Evolutionary conservation across 2,329 filamentous ascomycete genomes (phyloP), one percentile per base, ranked within the genome.

Genomic region (Xylariaceae sp.): DNA sequence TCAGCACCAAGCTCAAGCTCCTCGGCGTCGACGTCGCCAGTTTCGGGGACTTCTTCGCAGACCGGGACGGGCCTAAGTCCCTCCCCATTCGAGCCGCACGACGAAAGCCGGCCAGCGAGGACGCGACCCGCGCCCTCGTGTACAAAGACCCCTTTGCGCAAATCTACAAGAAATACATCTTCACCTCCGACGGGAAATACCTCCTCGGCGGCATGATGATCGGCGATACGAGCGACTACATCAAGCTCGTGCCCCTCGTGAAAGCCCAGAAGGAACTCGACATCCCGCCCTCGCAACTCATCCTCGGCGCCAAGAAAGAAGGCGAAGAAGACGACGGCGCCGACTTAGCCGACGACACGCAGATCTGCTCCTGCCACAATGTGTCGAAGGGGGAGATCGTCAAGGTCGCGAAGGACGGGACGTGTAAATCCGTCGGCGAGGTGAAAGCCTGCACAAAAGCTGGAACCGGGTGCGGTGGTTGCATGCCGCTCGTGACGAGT

Each of bases 141-240:
- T 96, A 96, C 76, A 91, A 88, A 63, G 92, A 96, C 69, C 92
- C 92, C 0, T 96, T 96, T 71, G 82, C 86, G 58, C 87, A 90
- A 52, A 85, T 96, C 1, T 96, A 96, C 77, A 96, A 96, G 74
- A 96, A 96, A 71, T 96, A 94, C 73, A 77, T 96, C 9, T 96
- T 96, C 69, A 95, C 92, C 0, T 78, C 87, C 69, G 92, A 96
- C 70, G 92, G 92, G 30, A 95, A 95, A 72, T 93, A 93, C 68
- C 78, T 96, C 1, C 83, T 96, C 0, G 92, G 92, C n/a, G 92
- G 92, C 3, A 96, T 96, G 90, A 96, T 96, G 90, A 94, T 96
- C 62, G 92, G 92, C 45, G 92, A 96, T 69, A 95, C 90, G 0
- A 88, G 84, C 63, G 92, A 96, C 75, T 96, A 96, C 69, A 83